Evolutionary conservation across 192 early-diverging fungal species (phyloP), one percentile per base, ranked within the genome.

Genomic region (Polychytrium aggregatum): DNA sequence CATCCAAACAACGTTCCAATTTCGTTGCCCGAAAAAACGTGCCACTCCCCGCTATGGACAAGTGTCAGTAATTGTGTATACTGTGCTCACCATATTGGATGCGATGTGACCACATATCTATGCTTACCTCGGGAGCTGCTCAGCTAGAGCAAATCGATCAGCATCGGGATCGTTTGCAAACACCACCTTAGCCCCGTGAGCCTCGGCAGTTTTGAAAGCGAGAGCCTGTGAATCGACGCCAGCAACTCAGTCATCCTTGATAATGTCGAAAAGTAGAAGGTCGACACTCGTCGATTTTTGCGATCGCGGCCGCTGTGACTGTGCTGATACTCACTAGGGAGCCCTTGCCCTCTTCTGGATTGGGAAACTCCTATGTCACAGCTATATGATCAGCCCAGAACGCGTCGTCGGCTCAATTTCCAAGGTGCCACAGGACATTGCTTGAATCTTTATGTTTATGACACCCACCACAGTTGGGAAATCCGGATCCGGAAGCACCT

Each of bases 151-250:
- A 47, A 96, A 78, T 28, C 92, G 77, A 63, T 96, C 92, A 16
- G 60, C 67, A 61, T 96, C 92, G 0, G 92, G 92, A 57, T 96
- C 92, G 60, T 96, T 96, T 14, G 90, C 90, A 30, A 96, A 62
- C 7, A 96, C 84, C 16, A 93, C 56, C 10, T 46, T 51, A 17
- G 70, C 56, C 27, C 68, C 69, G 35, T 59, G 50, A 20, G 52
- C 50, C 35, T 83, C 72, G 1, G 88, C 88, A 37, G 76, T 60
- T 16, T 69, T 59, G 46, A 84, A 83, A 24, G 88, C 85, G 56
- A 85, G 51, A 11, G 60, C 72, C 63, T 76, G 40, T 5, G 53
- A 22, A 9, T 26, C 27, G 34, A 9, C 44, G 11, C 36, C 21
- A 43, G 17, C 26, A 13, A n/a, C n/a, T n/a, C n/a, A n/a, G n/a